Evolutionary conservation across 2,329 filamentous ascomycete genomes (phyloP).

Genomic region (Nemania sp.): DNA sequence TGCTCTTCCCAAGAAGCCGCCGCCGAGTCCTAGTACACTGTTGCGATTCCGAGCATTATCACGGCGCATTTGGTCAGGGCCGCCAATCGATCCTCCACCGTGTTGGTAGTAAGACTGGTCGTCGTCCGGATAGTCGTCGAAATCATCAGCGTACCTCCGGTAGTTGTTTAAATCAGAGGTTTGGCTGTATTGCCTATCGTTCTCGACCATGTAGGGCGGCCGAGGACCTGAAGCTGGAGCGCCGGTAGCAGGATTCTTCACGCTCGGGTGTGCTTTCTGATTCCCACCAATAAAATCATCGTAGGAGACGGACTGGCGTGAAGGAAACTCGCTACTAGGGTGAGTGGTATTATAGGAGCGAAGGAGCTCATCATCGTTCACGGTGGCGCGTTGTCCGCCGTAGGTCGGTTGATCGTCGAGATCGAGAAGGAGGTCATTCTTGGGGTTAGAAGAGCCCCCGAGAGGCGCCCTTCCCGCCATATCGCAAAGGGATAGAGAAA

Average conservation of each 20-base stretch:
- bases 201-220: slow-evolving; percentile 58
- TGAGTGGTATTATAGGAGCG: slow-evolving; percentile 76
- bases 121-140: slow-evolving; percentile 84
- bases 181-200: slow-evolving; percentile 72
- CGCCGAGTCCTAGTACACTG: slow-evolving; percentile 87
- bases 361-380: slow-evolving; percentile 84
- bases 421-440: slow-evolving; percentile 76
- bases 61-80: slow-evolving; percentile 58
- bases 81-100: slow-evolving; percentile 61
- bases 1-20: slow-evolving; percentile 85
- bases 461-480: slow-evolving; percentile 72
- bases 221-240: slow-evolving; percentile 47
- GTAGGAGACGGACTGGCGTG: slow-evolving; percentile 89
- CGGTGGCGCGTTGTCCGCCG: slow-evolving; percentile 79
- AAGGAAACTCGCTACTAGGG: slow-evolving; percentile 65
- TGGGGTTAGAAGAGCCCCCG: slow-evolving; percentile 61
- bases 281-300: slow-evolving; percentile 87
- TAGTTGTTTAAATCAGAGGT: slow-evolving; percentile 88
- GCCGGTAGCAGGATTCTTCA: slow-evolving; percentile 54
- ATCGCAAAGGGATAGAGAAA: slow-evolving; percentile 57
- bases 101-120: slow-evolving; percentile 86
- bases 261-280: slow-evolving; percentile 62
- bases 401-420: slow-evolving; percentile 79
- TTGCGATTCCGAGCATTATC: slow-evolving; percentile 80
- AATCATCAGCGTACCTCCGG: slow-evolving; percentile 88